Base-by-base conservation (phyloP, 495 filamentous ascomycete genomes). In the Penicillium cataractarum region DNA sequence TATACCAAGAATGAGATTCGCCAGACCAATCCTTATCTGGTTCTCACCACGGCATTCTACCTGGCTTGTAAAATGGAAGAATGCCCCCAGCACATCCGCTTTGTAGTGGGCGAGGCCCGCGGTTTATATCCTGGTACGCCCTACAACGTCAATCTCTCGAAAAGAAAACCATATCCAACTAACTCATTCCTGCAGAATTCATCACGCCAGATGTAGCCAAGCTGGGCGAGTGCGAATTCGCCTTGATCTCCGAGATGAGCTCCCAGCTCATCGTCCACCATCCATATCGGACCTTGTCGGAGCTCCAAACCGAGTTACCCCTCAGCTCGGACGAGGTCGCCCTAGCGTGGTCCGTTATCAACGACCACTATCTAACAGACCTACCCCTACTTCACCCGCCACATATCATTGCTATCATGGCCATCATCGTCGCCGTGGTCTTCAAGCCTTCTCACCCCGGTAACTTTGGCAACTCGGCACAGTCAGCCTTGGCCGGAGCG, bases 11-110 rank as follows among this genome's bases (percentile, higher is more conserved):
- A 96, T 68, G 92, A 95, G 65, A 91, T 98, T 66, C 87, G 95
- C 57, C 87, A 89, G 48, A 98, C 94, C 24, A 99, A 97, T 66
- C 94, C 95, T 17, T 97, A 96, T 75, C 86, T 98, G 17, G 84
- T 98, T 50, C 80, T 97, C 62, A 87, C 91, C 29, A 98, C 95
- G 5, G 92, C 94, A 27, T 80, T 98, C 62, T 99, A 99, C 76
- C 82, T 99, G 35, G 95, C 96, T 51, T 96, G 93, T 79, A 99
- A 99, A 77, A 97, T 96, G 91, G 95, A 99, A 75, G 95, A 99
- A 76, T 94, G 89, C 64, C 96, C 95, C 29, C 93, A 97, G 74
- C 96, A 99, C 75, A 98, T 99, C 62, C 85, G 94, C 33, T 83
- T 93, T 53, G 85, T 99, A 46, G 87, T 93, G 2, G 86, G 84